phyloP scores from a whole-genome alignment of 2,329 filamentous ascomycete species.

The Diplodia sapinea region DNA sequence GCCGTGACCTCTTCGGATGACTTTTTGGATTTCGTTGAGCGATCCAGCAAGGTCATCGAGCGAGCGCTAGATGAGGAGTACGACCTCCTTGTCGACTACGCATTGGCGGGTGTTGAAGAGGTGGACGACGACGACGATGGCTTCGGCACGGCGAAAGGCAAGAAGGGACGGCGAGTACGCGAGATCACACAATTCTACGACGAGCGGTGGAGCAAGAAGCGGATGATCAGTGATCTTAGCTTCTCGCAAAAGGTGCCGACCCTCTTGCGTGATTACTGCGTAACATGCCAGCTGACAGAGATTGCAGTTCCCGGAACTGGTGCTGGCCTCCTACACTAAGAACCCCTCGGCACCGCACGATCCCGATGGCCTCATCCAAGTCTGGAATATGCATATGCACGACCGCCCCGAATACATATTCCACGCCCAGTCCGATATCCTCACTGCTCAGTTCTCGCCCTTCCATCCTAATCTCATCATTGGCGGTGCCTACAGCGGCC shows the following conservation, averaged over 20 bases:
- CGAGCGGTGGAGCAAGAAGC: constrained; percentile 94
- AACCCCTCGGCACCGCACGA: constrained; percentile 94
- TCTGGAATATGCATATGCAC: constrained; percentile 96
- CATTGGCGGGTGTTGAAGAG: constrained; percentile 73
- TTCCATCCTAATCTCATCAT: constrained; percentile 97
- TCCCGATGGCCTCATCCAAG: constrained; percentile 88
- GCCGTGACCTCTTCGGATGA: constrained; percentile 92
- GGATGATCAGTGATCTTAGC: constrained; percentile 93
- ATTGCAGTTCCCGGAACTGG: constrained; percentile 77
- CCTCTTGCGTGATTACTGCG: not conserved
- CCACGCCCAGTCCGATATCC: constrained; percentile 92
- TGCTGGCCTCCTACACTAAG: constrained; percentile 96
- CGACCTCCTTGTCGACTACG: constrained; percentile 94
- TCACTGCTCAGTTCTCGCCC: constrained; percentile 96
- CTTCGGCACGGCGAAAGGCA: constrained; percentile 70
- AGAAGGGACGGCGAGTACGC: constrained; percentile 76
- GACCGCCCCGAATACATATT: constrained; percentile 96
- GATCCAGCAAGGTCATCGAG: constrained; percentile 96
- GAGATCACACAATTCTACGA: constrained; percentile 94
- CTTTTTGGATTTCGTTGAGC: constrained; percentile 92
- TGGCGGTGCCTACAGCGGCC: constrained; percentile 93
- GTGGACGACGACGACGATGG: constrained; percentile 83
- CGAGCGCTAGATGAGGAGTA: constrained; percentile 89
- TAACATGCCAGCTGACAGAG: constrained; percentile 34
- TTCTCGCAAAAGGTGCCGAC: constrained; percentile 80